A percentile compares a stretch with the other conserved stretches of the same genome.
Evolutionary conservation across 1,284 basidiomycete species (phyloP).

Genomic region (Apiotrichum brassicae): DNA sequence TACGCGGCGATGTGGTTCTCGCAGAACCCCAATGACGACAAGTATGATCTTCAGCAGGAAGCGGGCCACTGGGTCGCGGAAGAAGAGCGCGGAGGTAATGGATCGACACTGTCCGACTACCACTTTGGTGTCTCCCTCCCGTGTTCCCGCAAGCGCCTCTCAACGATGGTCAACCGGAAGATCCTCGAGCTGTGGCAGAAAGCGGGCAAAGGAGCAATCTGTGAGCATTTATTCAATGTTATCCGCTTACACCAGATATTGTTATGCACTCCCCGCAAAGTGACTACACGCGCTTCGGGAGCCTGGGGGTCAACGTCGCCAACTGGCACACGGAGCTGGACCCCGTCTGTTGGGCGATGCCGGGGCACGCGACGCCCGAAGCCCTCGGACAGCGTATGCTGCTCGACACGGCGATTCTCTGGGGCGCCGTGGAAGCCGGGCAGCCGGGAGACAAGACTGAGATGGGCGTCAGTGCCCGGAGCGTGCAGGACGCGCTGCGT

Average conservation of each 20-base stretch:
- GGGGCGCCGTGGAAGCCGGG: slow-evolving; percentile 26
- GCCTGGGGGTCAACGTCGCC: slow-evolving; percentile 15
- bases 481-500: background rate
- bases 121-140: slow-evolving; percentile 29
- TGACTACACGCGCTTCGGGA: slow-evolving; percentile 13
- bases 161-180: slow-evolving; percentile 19
- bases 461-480: background rate
- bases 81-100: slow-evolving; percentile 14
- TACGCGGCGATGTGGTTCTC: slow-evolving; percentile 16
- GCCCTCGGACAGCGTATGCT: slow-evolving; percentile 25
- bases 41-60: slow-evolving; percentile 27
- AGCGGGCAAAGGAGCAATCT: slow-evolving; percentile 33
- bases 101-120: slow-evolving; percentile 13
- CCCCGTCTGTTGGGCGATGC: slow-evolving; percentile 17
- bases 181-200: slow-evolving; percentile 24
- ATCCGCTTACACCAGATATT: slow-evolving; percentile 19
- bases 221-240: slow-evolving; percentile 14
- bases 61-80: slow-evolving; percentile 36
- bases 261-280: slow-evolving; percentile 27
- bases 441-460: slow-evolving; percentile 17
- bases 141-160: slow-evolving; percentile 14
- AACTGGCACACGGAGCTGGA: slow-evolving; percentile 19
- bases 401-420: slow-evolving; percentile 36
- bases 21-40: background rate
- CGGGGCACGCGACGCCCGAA: slow-evolving; percentile 18